phyloP scores from a whole-genome alignment of 83 land plant genomes.

The Thuja plicata region DNA sequence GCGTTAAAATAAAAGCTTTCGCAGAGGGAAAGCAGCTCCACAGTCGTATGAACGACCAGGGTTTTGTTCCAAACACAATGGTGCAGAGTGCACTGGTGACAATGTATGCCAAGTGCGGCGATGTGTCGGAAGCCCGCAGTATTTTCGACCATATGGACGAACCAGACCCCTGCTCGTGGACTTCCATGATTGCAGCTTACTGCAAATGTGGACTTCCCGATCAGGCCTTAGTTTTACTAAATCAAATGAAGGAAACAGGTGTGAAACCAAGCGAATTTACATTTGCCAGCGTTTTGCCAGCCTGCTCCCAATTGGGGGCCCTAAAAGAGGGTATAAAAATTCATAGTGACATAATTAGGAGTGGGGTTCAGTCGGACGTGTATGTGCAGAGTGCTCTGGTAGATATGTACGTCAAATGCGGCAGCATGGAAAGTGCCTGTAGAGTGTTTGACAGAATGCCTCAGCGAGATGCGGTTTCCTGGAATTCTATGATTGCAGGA shows the following conservation, averaged over 20 bases:
- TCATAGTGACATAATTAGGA: background rate
- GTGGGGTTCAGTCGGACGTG: constrained; percentile 8
- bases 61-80: background rate
- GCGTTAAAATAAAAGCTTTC: background rate
- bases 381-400: constrained; percentile 26
- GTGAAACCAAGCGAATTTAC: background rate
- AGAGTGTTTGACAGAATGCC: constrained; percentile 27
- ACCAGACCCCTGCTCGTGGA: constrained; percentile 2
- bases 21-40: background rate
- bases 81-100: constrained; percentile 3
- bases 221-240: background rate
- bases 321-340: background rate
- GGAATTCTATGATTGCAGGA: constrained; percentile 35
- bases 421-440: constrained; percentile 3
- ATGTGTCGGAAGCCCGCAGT: background rate
- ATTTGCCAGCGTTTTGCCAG: constrained; percentile 4
- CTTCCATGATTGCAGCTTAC: constrained; percentile 6
- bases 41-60: background rate
- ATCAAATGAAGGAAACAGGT: background rate
- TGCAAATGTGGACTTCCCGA: background rate
- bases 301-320: background rate
- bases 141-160: constrained; percentile 1
- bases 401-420: constrained; percentile 19
- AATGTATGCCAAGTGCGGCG: constrained; percentile 5
- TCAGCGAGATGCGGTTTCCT: constrained; percentile 18